Percentiles rank a stretch among this genome's conserved stretches.
Evolutionary conservation across 2,329 filamentous ascomycete genomes (phyloP).

Genomic region (Verticillium nonalfalfae): DNA sequence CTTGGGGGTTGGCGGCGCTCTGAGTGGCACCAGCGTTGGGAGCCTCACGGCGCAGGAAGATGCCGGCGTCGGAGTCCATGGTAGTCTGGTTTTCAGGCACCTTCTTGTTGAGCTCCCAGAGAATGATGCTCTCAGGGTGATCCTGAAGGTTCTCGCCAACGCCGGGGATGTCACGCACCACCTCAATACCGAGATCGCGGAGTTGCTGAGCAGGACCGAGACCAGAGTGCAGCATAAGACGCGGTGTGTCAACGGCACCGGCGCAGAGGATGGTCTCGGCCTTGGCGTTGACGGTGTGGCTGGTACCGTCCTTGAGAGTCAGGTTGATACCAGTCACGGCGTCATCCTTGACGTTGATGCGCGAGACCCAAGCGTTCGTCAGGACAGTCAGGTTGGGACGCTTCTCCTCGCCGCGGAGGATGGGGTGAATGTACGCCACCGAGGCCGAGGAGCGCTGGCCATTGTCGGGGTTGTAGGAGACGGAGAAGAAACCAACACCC

Average conservation of each 20-base stretch:
- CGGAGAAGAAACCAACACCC: conserved; percentile 84
- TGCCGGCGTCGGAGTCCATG: conserved; percentile 85
- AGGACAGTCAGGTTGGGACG: conserved; percentile 79
- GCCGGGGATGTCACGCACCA: conserved; percentile 51
- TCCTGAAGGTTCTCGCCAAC: conserved; percentile 57
- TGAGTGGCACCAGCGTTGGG: conserved; percentile 58
- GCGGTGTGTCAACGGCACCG: conserved; percentile 76
- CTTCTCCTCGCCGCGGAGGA: conserved; percentile 75
- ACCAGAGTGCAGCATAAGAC: conserved; percentile 53
- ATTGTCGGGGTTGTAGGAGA: conserved; percentile 86
- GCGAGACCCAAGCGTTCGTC: conserved; percentile 83
- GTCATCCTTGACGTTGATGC: conserved; percentile 65
- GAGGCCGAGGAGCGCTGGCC: conserved; percentile 79
- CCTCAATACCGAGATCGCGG: conserved; percentile 42
- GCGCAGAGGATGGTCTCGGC: conserved; percentile 72
- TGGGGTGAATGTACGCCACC: conserved; percentile 89
- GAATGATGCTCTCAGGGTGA: conserved; percentile 54
- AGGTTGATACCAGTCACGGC: conserved; percentile 70
- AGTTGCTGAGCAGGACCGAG: conserved; percentile 50
- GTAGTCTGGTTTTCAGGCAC: conserved; percentile 74
- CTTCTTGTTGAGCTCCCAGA: conserved; percentile 74
- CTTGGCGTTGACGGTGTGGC: conserved; percentile 44
- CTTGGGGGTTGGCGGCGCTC: conserved; percentile 39
- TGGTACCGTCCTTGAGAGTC: conserved; percentile 46
- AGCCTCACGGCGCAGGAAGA: conserved; percentile 76